Conservation (phyloP, 2,329 filamentous ascomycete species). For the Trichophyton rubrum region DNA sequence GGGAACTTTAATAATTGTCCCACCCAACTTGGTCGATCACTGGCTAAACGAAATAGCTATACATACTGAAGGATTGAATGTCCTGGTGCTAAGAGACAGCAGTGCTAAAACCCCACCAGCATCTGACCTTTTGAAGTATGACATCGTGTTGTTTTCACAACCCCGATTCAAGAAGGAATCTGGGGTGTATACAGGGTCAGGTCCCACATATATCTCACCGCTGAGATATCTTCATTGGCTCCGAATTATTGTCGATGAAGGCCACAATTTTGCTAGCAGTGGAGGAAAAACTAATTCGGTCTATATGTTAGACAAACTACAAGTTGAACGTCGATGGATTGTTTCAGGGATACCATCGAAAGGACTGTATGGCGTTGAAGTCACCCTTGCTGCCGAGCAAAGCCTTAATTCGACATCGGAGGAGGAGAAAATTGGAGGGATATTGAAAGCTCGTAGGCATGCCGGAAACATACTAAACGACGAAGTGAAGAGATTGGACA, state of each 20-base stretch:
- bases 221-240: slow-evolving; percentile 68
- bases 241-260: slow-evolving; percentile 82
- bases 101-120: slow-evolving; percentile 44
- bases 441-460: slow-evolving; percentile 24
- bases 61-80: slow-evolving; percentile 55
- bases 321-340: slow-evolving; percentile 66
- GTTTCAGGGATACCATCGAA: slow-evolving; percentile 82
- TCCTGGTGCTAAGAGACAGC: slow-evolving; percentile 49
- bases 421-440: slow-evolving; percentile 15
- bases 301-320: slow-evolving; percentile 41
- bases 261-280: slow-evolving; percentile 66
- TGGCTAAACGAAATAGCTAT: slow-evolving; percentile 72
- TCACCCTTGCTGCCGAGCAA: slow-evolving; percentile 39
- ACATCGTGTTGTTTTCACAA: slow-evolving; percentile 68
- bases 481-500: slow-evolving; percentile 52
- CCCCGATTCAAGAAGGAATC: slow-evolving; percentile 59
- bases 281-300: slow-evolving; percentile 47
- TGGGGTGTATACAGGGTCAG: slow-evolving; percentile 24
- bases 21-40: slow-evolving; percentile 69
- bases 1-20: slow-evolving; percentile 66
- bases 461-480: slow-evolving; percentile 33
- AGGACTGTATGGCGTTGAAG: slow-evolving; percentile 64
- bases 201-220: slow-evolving; percentile 43
- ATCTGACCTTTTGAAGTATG: slow-evolving; percentile 50
- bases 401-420: slow-evolving; percentile 11